A percentile compares a stretch with the other conserved stretches of the same genome.
Evolutionary conservation across 805 yeast species (phyloP).

Genomic region (Metschnikowia similis): DNA sequence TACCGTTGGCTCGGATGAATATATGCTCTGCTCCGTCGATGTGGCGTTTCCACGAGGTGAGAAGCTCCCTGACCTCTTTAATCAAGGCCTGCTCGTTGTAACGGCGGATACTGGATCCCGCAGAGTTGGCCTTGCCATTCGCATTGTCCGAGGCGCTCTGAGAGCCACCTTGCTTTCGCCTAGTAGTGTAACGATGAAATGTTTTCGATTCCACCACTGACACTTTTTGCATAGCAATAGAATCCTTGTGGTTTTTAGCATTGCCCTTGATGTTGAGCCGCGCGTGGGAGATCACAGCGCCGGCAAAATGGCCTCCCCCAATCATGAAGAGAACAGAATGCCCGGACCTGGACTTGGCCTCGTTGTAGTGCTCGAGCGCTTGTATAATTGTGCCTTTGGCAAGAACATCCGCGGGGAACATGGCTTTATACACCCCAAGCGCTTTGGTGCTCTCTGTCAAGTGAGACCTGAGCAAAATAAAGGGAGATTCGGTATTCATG

Average conservation of each 20-base stretch:
- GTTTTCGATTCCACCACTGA: conserved; percentile 72
- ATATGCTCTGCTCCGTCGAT: conserved; percentile 63
- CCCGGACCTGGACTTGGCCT: conserved; percentile 27
- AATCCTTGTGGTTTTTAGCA: conserved; percentile 42
- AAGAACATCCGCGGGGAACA: conserved; percentile 44
- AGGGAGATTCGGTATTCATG: conserved; percentile 69
- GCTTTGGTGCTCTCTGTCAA: conserved; percentile 43
- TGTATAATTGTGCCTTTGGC: conserved; percentile 42
- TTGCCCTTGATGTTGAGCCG: conserved; percentile 56
- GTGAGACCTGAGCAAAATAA: conserved; percentile 51
- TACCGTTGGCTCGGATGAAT: conserved; percentile 78
- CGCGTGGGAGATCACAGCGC: conserved; percentile 79
- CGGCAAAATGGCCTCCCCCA: conserved; percentile 98
- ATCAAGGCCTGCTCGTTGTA: conserved; percentile 82
- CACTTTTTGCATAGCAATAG: conserved; percentile 59
- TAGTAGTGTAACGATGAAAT: conserved; percentile 90
- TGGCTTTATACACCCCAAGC: conserved; percentile 64
- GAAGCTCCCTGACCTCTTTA: conserved; percentile 68
- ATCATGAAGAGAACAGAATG: conserved; percentile 82
- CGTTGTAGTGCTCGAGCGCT: conserved; percentile 9
- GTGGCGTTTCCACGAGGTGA: conserved; percentile 60
- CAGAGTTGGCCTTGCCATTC: conserved; percentile 92
- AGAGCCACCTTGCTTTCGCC: conserved; percentile 97
- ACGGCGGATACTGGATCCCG: conserved; percentile 86
- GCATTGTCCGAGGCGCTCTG: conserved; percentile 91